phyloP scores from a whole-genome alignment of 371 early-diverging fungal species.

The Capillidium heterosporum region DNA sequence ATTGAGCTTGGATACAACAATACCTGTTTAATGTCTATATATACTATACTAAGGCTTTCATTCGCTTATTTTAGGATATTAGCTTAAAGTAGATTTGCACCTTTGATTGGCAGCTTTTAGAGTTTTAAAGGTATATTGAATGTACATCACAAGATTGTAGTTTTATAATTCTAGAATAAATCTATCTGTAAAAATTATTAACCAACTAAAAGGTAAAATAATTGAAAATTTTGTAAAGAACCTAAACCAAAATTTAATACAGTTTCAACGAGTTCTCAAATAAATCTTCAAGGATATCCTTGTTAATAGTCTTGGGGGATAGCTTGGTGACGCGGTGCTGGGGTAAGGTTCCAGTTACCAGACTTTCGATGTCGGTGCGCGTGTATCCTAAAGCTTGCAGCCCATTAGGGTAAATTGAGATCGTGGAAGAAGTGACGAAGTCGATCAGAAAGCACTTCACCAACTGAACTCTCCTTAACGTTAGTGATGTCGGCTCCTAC shows the following conservation, averaged over 20 bases:
- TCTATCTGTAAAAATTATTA: too few relatives aligned
- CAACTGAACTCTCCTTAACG: conserved; percentile 22
- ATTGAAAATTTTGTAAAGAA: too few relatives aligned
- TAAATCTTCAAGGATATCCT: conserved; percentile 39
- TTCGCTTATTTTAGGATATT: too few relatives aligned
- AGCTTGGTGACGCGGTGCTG: conserved; percentile 86
- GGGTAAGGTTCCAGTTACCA: conserved; percentile 75
- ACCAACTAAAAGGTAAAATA: too few relatives aligned
- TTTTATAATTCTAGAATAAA: too few relatives aligned
- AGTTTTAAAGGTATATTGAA: too few relatives aligned
- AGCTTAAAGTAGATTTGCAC: too few relatives aligned
- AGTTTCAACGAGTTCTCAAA: conserved; percentile 48
- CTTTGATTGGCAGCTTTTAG: too few relatives aligned
- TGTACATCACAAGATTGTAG: too few relatives aligned
- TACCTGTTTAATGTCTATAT: too few relatives aligned
- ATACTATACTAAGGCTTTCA: too few relatives aligned
- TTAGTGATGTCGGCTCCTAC: neutral
- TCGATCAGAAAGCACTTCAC: conserved; percentile 53
- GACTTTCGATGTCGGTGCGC: conserved; percentile 37
- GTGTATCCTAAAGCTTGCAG: conserved; percentile 62
- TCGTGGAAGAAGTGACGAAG: conserved; percentile 51
- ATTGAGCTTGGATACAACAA: too few relatives aligned
- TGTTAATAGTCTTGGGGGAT: conserved; percentile 54
- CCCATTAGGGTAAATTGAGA: conserved; percentile 68
- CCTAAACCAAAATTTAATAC: conserved; percentile 28